A percentile compares a stretch with the other conserved stretches of the same genome.
phyloP scores from a whole-genome alignment of 2,329 filamentous ascomycete species.

The Fusarium proliferatum region DNA sequence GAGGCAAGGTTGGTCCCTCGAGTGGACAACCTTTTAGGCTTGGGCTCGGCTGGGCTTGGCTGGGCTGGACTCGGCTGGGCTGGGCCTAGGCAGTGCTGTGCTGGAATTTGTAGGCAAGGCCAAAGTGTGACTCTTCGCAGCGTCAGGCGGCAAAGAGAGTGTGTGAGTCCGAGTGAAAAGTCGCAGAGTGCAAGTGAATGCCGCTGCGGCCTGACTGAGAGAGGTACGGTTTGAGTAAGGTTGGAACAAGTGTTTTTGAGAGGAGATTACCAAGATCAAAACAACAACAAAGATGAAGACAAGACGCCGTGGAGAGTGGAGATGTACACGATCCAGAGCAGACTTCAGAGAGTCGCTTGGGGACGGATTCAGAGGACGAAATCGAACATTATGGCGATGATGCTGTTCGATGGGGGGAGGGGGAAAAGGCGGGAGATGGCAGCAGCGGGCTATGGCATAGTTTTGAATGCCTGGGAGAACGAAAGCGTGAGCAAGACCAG shows the following conservation, averaged over 20 bases:
- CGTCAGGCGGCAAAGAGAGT: conserved; percentile 37
- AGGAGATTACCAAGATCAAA: conserved; percentile 30
- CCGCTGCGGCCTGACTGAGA: conserved; percentile 54
- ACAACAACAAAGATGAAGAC: conserved; percentile 46
- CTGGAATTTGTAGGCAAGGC: conserved; percentile 33
- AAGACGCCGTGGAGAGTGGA: conserved; percentile 53
- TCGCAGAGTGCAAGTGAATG: conserved; percentile 65
- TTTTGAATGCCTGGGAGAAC: conserved; percentile 49
- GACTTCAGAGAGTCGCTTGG: conserved; percentile 66
- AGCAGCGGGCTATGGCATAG: conserved; percentile 50
- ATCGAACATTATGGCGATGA: conserved; percentile 65
- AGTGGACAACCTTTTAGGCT: conserved; percentile 37
- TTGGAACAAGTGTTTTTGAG: conserved; percentile 14
- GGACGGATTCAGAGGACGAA: conserved; percentile 61
- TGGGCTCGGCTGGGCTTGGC: conserved; percentile 36
- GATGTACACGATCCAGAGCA: conserved; percentile 57
- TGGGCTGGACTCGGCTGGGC: conserved; percentile 36
- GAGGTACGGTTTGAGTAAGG: conserved; percentile 7
- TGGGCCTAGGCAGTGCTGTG: conserved; percentile 42
- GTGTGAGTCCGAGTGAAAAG: conserved; percentile 34
- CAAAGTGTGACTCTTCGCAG: conserved; percentile 30
- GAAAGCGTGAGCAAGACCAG: conserved; percentile 38
- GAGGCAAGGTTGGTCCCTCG: conserved; percentile 39
- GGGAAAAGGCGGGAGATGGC: conserved; percentile 50
- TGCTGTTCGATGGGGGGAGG: conserved; percentile 62